Evolutionary conservation across 306 rosid species (phyloP).

Genomic region (Ceratonia siliqua): DNA sequence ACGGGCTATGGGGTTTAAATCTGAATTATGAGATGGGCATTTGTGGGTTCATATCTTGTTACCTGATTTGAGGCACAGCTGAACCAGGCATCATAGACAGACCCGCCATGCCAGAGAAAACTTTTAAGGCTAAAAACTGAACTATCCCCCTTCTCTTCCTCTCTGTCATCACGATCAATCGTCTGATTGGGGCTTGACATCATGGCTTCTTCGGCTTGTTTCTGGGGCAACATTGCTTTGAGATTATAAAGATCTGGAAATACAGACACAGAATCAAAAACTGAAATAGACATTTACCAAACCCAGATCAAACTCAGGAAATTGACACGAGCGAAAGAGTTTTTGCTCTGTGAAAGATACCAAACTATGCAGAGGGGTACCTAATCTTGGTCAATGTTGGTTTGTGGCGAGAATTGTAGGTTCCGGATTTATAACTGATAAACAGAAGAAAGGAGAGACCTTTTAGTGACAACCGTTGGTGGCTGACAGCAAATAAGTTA

Average conservation of each 20-base stretch:
- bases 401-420: slow-evolving; percentile 7
- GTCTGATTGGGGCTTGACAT: slow-evolving; percentile 53
- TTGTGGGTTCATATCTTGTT: background rate
- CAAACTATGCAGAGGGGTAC: slow-evolving; percentile 24
- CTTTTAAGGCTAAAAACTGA: slow-evolving; percentile 49
- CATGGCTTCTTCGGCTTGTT: slow-evolving; percentile 73
- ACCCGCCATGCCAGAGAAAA: slow-evolving; percentile 94
- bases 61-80: slow-evolving; percentile 98
- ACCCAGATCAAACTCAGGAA: background rate
- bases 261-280: slow-evolving; percentile 7
- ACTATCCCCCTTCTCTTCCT: slow-evolving; percentile 47
- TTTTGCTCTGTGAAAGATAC: slow-evolving; percentile 22
- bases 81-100: slow-evolving; percentile 96
- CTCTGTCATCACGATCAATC: slow-evolving; percentile 52
- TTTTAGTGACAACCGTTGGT: slow-evolving; percentile 32
- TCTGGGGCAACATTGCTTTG: slow-evolving; percentile 59
- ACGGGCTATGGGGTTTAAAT: slow-evolving; percentile 5
- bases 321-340: background rate
- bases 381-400: slow-evolving; percentile 33
- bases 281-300: slow-evolving; percentile 34
- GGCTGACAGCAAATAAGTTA: slow-evolving; percentile 31
- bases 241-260: slow-evolving; percentile 41
- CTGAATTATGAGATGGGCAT: slow-evolving; percentile 10
- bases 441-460: slow-evolving; percentile 31
- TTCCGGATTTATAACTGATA: slow-evolving; percentile 27